Evolutionary conservation across 1,284 basidiomycete species (phyloP).

Genomic region (Cryptococcus neoformans): DNA sequence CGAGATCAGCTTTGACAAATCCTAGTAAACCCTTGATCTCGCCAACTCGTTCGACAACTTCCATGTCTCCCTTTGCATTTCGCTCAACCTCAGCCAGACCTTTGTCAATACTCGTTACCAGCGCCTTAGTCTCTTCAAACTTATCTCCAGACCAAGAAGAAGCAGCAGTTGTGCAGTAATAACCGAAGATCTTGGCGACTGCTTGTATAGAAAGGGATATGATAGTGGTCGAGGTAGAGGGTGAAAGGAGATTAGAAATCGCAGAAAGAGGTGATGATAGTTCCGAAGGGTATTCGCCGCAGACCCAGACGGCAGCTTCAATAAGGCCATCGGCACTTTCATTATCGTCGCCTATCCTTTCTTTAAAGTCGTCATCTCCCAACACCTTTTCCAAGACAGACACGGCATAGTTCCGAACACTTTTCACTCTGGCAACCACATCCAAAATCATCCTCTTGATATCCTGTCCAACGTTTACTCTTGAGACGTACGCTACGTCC

Average conservation of each 20-base stretch:
- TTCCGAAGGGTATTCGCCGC: constrained; percentile 69
- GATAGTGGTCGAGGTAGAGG: constrained; percentile 58
- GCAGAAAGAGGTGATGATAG: constrained; percentile 36
- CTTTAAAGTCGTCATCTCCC: constrained; percentile 68
- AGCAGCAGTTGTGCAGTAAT: constrained; percentile 72
- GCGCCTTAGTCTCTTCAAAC: constrained; percentile 56
- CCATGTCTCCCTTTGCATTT: constrained; percentile 61
- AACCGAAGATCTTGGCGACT: constrained; percentile 79
- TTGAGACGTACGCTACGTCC: constrained; percentile 80
- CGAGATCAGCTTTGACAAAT: constrained; percentile 78
- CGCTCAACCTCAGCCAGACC: constrained; percentile 57
- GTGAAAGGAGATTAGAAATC: constrained; percentile 58
- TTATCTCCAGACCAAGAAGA: constrained; percentile 60
- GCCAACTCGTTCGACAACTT: constrained; percentile 88
- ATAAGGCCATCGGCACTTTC: constrained; percentile 73
- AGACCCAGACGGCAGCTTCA: constrained; percentile 92
- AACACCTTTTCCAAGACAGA: constrained; percentile 74
- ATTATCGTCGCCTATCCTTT: constrained; percentile 51
- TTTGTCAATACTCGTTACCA: constrained; percentile 60
- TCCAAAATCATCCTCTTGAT: constrained; percentile 84
- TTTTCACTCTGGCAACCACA: constrained; percentile 75
- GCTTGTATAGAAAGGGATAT: constrained; percentile 77
- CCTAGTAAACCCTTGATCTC: constrained; percentile 75
- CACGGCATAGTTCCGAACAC: constrained; percentile 72
- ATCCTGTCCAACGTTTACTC: constrained; percentile 67